Conservation (phyloP, 352 stramenopile species). For the Phytophthora boehmeriae region DNA sequence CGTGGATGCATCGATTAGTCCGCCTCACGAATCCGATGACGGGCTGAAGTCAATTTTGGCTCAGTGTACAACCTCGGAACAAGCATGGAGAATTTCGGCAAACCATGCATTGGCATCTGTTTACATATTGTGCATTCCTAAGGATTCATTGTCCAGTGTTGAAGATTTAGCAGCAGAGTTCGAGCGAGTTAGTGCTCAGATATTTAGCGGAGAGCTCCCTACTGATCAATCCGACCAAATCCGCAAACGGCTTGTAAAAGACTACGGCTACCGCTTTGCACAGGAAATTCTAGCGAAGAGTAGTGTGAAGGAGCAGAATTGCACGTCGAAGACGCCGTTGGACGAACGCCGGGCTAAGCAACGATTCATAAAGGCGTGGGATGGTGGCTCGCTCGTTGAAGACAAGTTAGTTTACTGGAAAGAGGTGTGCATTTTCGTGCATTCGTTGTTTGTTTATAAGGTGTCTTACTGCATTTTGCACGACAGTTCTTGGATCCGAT, state of each 20-base stretch:
- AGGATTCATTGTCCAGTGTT: neutral
- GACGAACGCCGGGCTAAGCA: conserved; percentile 44
- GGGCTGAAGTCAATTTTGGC: conserved; percentile 15
- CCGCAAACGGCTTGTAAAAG: conserved; percentile 39
- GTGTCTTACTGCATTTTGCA: conserved; percentile 2
- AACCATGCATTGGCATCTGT: conserved; percentile 55
- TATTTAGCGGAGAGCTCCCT: conserved; percentile 26
- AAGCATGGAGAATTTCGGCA: conserved; percentile 59
- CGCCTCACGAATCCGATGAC: neutral
- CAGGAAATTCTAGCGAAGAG: conserved; percentile 53
- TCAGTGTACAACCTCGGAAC: conserved; percentile 34
- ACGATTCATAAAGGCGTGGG: conserved; percentile 47
- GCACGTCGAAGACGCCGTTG: conserved; percentile 27
- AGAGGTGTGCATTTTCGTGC: conserved; percentile 38
- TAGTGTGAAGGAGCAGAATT: conserved; percentile 35
- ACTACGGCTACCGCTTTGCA: conserved; percentile 60
- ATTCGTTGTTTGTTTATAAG: neutral
- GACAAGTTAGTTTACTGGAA: conserved; percentile 72
- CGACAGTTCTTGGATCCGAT: conserved; percentile 52
- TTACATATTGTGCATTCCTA: conserved; percentile 19
- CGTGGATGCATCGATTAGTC: conserved; percentile 1
- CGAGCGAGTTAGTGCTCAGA: conserved; percentile 21
- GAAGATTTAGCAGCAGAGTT: conserved; percentile 24
- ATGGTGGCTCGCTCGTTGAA: conserved; percentile 35
- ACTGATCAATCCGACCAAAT: conserved; percentile 26